Conservation (phyloP, 2,329 filamentous ascomycete genomes). For the Colletotrichum zoysiae region DNA sequence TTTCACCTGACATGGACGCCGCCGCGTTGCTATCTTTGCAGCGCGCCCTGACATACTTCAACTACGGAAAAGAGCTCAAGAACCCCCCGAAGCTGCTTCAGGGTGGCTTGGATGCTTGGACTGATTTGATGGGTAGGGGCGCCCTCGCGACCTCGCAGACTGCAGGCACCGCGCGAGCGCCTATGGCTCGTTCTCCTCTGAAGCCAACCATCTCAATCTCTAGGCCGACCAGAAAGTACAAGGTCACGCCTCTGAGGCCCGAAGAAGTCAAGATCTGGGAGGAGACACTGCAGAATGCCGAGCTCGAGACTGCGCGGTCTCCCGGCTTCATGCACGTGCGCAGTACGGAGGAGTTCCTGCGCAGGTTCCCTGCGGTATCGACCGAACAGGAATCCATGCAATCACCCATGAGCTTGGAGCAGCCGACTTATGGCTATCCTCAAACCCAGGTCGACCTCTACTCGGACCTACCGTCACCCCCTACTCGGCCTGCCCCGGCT, state of each 20-base stretch:
- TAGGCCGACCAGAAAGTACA: slow-evolving; percentile 57
- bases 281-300: slow-evolving; percentile 78
- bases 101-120: slow-evolving; percentile 90
- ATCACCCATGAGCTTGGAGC: slow-evolving; percentile 50
- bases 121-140: slow-evolving; percentile 80
- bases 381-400: slow-evolving; percentile 72
- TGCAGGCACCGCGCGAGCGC: slow-evolving; percentile 40
- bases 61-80: slow-evolving; percentile 80
- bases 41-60: slow-evolving; percentile 86
- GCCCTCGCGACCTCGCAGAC: slow-evolving; percentile 64
- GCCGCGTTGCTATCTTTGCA: slow-evolving; percentile 78
- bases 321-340: slow-evolving; percentile 68
- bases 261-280: slow-evolving; percentile 88
- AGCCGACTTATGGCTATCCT: slow-evolving; percentile 24
- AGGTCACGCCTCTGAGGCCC: slow-evolving; percentile 77
- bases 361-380: slow-evolving; percentile 81
- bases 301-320: slow-evolving; percentile 62
- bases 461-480: slow-evolving; percentile 67
- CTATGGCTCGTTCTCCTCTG: slow-evolving; percentile 29
- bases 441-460: slow-evolving; percentile 53
- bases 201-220: slow-evolving; percentile 38
- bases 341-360: slow-evolving; percentile 85
- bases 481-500: slow-evolving; percentile 75
- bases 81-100: slow-evolving; percentile 80
- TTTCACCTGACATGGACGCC: slow-evolving; percentile 55